Percentiles rank a stretch among this genome's conserved stretches.
These are phyloP conservation scores for Brassica nigra DNA, from an alignment of 345 rosid species.

Conservation along the genomic window DNA sequence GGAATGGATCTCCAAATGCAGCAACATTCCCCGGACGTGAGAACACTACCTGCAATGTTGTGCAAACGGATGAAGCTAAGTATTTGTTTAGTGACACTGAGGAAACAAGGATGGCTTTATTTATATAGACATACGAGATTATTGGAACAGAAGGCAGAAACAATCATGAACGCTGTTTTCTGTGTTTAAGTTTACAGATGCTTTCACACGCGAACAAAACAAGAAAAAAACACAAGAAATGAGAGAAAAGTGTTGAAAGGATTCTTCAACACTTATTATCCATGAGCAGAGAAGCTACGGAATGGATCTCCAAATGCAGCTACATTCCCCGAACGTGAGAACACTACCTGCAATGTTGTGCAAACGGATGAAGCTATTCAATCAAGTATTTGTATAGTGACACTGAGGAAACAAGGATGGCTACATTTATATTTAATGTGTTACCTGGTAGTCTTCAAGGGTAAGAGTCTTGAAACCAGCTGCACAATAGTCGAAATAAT, in stretches of 20 bases:
- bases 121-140: not conserved
- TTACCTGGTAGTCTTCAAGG: conserved; percentile 22
- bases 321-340: conserved; percentile 70
- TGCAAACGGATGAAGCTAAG: not conserved
- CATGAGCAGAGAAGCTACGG: conserved; percentile 41
- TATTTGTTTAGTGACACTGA: not conserved
- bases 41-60: conserved; percentile 52
- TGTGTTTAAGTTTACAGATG: not conserved
- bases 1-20: conserved; percentile 53
- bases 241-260: not conserved
- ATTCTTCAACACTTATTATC: not conserved
- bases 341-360: conserved; percentile 49
- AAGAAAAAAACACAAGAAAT: not conserved
- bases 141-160: not conserved
- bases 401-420: not conserved
- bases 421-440: not conserved
- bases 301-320: conserved; percentile 54
- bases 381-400: not conserved
- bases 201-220: not conserved
- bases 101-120: not conserved
- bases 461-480: conserved; percentile 68
- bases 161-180: not conserved
- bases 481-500: conserved; percentile 77
- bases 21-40: conserved; percentile 70
- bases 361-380: not conserved